These are phyloP conservation scores for Termitomyces eurrhizus DNA, from an alignment of 768 basidiomycete genomes.

Conservation along the genomic window DNA sequence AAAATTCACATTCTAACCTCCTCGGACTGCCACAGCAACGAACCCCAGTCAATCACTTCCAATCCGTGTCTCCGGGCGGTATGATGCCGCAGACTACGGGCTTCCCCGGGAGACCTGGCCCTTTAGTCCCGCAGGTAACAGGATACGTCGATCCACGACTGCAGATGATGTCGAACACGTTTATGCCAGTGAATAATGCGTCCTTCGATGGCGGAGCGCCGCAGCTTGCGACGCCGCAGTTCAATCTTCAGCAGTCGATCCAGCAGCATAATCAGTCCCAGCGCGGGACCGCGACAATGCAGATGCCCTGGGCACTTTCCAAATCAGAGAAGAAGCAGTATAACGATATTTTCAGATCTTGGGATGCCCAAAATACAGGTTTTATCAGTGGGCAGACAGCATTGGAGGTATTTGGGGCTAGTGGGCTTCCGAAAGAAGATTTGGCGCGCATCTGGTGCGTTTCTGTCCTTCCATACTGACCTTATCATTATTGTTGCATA, in stretches of 20 bases:
- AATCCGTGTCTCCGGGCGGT: constrained; percentile 53
- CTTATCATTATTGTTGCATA: not conserved
- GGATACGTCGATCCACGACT: constrained; percentile 82
- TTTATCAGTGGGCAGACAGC: constrained; percentile 87
- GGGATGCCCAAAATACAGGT: constrained; percentile 78
- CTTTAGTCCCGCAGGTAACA: constrained; percentile 70
- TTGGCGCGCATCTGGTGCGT: constrained; percentile 90
- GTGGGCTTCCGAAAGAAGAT: constrained; percentile 85
- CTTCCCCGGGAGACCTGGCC: constrained; percentile 41
- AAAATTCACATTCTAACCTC: constrained; percentile 27
- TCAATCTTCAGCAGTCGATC: constrained; percentile 78
- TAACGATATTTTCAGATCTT: constrained; percentile 94
- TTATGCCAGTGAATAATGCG: constrained; percentile 68
- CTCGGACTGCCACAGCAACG: constrained; percentile 38
- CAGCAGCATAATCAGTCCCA: constrained; percentile 81
- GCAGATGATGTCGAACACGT: constrained; percentile 86
- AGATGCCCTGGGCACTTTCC: constrained; percentile 81
- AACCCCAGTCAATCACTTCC: constrained; percentile 44
- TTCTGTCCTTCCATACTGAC: not conserved
- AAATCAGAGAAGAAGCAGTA: constrained; percentile 96
- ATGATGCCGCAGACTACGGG: constrained; percentile 57
- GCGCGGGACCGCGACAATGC: constrained; percentile 59
- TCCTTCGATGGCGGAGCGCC: constrained; percentile 52
- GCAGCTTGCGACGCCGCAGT: constrained; percentile 63
- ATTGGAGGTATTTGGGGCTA: constrained; percentile 90